A percentile compares a stretch with the other conserved stretches of the same genome.
Conservation (phyloP, 2,329 filamentous ascomycete species). For the Xylariaceae sp. region DNA sequence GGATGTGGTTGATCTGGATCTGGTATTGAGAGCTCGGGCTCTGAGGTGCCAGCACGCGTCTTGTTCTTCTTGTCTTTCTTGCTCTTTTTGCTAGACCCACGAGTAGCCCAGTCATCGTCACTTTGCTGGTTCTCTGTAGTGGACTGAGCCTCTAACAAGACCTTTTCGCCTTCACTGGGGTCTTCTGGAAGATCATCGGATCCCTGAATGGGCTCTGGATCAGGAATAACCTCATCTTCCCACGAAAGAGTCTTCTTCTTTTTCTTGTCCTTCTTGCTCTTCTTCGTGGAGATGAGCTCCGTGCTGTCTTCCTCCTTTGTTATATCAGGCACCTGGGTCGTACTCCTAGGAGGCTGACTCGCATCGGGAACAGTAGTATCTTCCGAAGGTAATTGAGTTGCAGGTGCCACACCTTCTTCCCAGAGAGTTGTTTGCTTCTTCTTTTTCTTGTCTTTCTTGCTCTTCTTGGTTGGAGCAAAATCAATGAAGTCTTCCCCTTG, state of each 20-base stretch:
- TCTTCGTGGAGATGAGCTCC: constrained; percentile 10
- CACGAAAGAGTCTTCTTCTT: constrained; percentile 20
- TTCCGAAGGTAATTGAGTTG: no score
- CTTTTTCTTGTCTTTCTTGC: constrained; percentile 10
- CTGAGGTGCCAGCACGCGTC: constrained; percentile 3
- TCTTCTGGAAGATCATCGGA: no score
- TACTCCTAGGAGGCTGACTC: no score
- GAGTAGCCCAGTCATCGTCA: no score
- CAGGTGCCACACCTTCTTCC: constrained; percentile 1
- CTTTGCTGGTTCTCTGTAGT: no score
- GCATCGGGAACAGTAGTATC: no score
- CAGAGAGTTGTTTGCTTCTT: constrained; percentile 24
- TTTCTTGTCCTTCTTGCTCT: constrained; percentile 12
- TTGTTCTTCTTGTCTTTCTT: constrained; percentile 31
- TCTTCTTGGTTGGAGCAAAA: constrained; percentile 12
- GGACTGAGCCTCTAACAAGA: no score
- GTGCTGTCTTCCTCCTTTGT: not conserved
- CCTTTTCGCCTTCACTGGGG: no score
- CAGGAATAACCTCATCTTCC: no score
- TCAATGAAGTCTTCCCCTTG: constrained; percentile 1
- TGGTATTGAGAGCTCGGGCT: constrained; percentile 8
- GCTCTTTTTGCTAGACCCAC: constrained; percentile 13
- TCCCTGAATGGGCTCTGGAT: no score
- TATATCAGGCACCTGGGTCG: not conserved
- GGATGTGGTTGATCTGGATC: constrained; percentile 1